Evolutionary conservation across 192 early-diverging fungal species (phyloP).

Genomic region (Dimargaris xerosporica): DNA sequence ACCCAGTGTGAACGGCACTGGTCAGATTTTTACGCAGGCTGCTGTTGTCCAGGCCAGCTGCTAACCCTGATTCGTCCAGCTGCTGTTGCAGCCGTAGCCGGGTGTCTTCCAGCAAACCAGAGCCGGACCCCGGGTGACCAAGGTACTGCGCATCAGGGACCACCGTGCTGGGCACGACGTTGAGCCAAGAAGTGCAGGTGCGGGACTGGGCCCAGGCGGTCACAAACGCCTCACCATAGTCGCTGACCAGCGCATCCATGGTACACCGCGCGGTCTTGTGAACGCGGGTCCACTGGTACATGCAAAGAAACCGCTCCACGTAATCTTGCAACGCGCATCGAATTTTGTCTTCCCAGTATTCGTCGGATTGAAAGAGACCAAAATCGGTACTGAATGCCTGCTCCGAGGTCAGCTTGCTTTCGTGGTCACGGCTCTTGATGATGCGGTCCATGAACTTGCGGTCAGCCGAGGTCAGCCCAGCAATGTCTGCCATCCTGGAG

Average conservation of each 20-base stretch:
- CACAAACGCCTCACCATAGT: conserved; percentile 4
- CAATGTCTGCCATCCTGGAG: not conserved
- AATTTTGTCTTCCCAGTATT: conserved; percentile 7
- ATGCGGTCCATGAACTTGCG: conserved; percentile 6
- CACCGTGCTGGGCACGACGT: not conserved
- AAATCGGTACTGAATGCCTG: not conserved
- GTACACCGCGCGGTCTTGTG: not conserved
- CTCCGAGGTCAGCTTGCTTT: no score
- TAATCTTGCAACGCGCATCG: conserved; percentile 8
- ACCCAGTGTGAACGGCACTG: no score
- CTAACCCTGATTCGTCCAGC: not conserved
- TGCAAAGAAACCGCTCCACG: conserved; percentile 9
- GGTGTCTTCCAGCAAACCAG: conserved; percentile 8
- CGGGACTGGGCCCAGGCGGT: not conserved
- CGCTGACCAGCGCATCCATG: conserved; percentile 1
- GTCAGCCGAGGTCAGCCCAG: conserved; percentile 7
- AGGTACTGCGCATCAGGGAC: not conserved
- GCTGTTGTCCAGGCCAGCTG: no score
- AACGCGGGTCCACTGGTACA: conserved; percentile 8
- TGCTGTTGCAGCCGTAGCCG: conserved; percentile 1
- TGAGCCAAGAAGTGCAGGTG: not conserved
- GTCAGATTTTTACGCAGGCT: no score
- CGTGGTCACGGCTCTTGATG: not conserved
- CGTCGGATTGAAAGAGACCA: not conserved
- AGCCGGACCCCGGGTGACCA: conserved; percentile 4